phyloP scores from a whole-genome alignment of 257 asterid species.

The Marsdenia floribunda region DNA sequence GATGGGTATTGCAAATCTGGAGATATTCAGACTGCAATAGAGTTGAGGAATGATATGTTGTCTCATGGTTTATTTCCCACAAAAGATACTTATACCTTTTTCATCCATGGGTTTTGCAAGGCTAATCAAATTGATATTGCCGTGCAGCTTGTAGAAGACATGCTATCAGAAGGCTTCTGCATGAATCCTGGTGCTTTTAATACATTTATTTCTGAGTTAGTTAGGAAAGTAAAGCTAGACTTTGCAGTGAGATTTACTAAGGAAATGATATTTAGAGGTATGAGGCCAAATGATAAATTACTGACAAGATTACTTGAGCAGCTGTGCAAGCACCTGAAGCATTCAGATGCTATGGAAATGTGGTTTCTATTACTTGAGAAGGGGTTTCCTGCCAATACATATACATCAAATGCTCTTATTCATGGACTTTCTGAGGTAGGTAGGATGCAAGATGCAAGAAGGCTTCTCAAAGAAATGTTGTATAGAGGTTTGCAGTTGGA shows the following conservation, averaged over 20 bases:
- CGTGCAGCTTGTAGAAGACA: slow-evolving; percentile 44
- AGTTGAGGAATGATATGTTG: slow-evolving; percentile 60
- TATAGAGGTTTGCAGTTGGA: slow-evolving; percentile 40
- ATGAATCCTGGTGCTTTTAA: slow-evolving; percentile 46
- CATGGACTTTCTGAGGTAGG: slow-evolving; percentile 64
- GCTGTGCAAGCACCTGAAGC: slow-evolving; percentile 61
- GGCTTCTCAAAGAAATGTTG: slow-evolving; percentile 47
- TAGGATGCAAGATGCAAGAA: slow-evolving; percentile 44
- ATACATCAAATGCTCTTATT: slow-evolving; percentile 77
- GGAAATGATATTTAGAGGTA: slow-evolving; percentile 51
- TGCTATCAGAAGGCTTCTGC: slow-evolving; percentile 44
- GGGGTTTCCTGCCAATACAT: slow-evolving; percentile 51
- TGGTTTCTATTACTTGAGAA: slow-evolving; percentile 44
- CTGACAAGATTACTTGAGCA: slow-evolving; percentile 63
- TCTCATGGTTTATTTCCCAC: slow-evolving; percentile 42
- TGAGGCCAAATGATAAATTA: slow-evolving; percentile 55
- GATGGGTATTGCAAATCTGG: slow-evolving; percentile 69
- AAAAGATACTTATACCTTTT: slow-evolving; percentile 56
- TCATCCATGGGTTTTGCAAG: slow-evolving; percentile 60
- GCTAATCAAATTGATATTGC: slow-evolving; percentile 56
- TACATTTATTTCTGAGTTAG: slow-evolving; percentile 43
- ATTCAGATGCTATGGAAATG: slow-evolving; percentile 61
- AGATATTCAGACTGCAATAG: slow-evolving; percentile 43
- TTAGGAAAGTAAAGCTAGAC: slow-evolving; percentile 38
- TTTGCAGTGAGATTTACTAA: slow-evolving; percentile 46